Conservation (phyloP, 768 basidiomycete species). For the Trametes sanguinea region DNA sequence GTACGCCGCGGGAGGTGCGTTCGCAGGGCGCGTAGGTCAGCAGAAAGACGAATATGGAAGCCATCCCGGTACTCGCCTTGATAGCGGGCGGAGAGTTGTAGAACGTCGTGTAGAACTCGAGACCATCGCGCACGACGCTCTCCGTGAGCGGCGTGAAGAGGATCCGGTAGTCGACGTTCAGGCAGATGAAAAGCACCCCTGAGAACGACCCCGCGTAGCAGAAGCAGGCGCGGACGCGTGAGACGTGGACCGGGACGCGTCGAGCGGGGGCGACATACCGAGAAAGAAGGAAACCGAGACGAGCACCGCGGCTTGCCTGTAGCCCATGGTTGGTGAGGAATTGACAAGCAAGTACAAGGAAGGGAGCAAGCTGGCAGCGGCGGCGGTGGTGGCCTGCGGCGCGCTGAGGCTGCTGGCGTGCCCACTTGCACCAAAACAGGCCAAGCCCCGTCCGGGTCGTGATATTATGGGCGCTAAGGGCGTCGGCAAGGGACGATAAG, state of each 20-base stretch:
- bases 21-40: constrained; percentile 6
- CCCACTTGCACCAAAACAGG: constrained; percentile 2
- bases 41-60: not conserved
- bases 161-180: constrained; percentile 85
- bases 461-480: not conserved
- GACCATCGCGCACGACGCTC: constrained; percentile 69
- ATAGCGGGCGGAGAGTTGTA: constrained; percentile 92
- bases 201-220: not conserved
- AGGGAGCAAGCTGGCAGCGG: not conserved
- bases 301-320: constrained; percentile 86
- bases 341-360: not conserved
- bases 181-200: constrained; percentile 84
- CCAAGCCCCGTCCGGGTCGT: not conserved
- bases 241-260: constrained; percentile 16
- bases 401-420: constrained; percentile 9
- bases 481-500: not conserved
- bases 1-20: not conserved
- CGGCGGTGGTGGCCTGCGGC: not conserved
- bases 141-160: constrained; percentile 71
- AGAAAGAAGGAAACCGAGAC: constrained; percentile 89
- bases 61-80: constrained; percentile 54
- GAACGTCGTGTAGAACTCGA: constrained; percentile 91
- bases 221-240: not conserved
- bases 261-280: constrained; percentile 51
- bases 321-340: constrained; percentile 60